Base-by-base conservation (phyloP, 1,139 yeast genomes). In the Saccharomyces pastorianus region DNA sequence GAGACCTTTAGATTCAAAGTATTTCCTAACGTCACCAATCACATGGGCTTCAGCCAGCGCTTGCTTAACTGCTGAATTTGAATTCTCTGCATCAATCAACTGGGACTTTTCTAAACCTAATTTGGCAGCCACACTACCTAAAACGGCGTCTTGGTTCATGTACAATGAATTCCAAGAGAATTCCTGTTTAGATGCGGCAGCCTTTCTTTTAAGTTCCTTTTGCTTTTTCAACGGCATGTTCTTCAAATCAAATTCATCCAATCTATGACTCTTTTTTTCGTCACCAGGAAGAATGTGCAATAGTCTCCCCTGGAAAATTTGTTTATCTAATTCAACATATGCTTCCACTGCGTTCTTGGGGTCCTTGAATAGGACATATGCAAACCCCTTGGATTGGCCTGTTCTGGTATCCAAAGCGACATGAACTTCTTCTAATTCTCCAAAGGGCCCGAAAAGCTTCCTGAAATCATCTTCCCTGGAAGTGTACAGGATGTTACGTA, bases 41-140 rank as follows among this genome's bases (percentile, higher is more conserved):
- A 91, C 96, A 66, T 90, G 93, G 1, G 98, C 96, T 73, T 93
- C 99, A 0, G 99, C 99, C 59, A 93, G 79, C 0, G 99, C 98
- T 71, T 91, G 98, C 66, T 90, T 89, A 14, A 93, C 98, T 0
- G 96, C 97, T 51, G 96, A 87, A 60, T 79, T 84, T 4, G 96
- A 80, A 61, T 84, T 87, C 62, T 88, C 86, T 1, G 96, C 95
- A 69, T 93, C 95, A 57, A 93, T 80, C 64, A 93, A 78, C 57
- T 89, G 90, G 2, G 95, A 77, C 68, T 93, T 95, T 31, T 83
- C 70, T 52, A 95, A 77, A 5, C 98, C 98, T 72, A 95, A 73
- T 63, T 85, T 85, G 17, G 81, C 71, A 0, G 99, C 97, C 46
- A 91, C 95, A 50, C 95, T 85, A 51, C 88, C 93, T 71, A 95